These are phyloP conservation scores for Fraxinus ornus DNA, from an alignment of 305 asterid genomes.

Conservation along the genomic window DNA sequence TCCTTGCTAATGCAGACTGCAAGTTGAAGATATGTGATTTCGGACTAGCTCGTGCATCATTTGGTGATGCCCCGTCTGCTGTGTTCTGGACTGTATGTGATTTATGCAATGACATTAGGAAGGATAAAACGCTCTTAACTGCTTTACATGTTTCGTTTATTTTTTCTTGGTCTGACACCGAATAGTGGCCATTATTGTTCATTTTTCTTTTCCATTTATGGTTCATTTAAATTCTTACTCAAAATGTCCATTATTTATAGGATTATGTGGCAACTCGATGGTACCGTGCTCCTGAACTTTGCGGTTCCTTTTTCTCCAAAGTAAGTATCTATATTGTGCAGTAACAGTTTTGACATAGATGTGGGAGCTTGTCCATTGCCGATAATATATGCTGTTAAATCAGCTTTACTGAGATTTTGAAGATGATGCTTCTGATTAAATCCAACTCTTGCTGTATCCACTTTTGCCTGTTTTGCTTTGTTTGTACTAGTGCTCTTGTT, in stretches of 20 bases:
- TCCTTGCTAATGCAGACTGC: conserved; percentile 97
- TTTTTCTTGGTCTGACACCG: conserved; percentile 9
- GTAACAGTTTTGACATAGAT: not conserved
- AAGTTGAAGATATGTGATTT: conserved; percentile 91
- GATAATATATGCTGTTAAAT: not conserved
- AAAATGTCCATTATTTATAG: conserved; percentile 40
- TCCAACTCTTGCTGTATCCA: not conserved
- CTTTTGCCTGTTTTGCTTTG: not conserved
- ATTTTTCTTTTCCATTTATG: conserved; percentile 14
- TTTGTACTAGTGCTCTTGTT: conserved; percentile 1
- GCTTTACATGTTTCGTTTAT: conserved; percentile 1
- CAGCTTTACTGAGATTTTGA: not conserved
- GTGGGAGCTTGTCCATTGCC: not conserved
- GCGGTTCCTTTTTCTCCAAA: conserved; percentile 90
- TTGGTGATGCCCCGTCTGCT: conserved; percentile 89
- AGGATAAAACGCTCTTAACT: conserved; percentile 17
- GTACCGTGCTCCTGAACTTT: conserved; percentile 99
- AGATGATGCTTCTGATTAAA: conserved; percentile 14
- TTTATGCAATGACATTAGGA: conserved; percentile 16
- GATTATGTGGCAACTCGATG: conserved; percentile 98
- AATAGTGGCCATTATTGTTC: not conserved
- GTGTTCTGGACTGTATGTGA: conserved; percentile 91
- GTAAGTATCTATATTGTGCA: conserved; percentile 44
- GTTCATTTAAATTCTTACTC: conserved; percentile 8
- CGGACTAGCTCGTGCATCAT: conserved; percentile 91